Percentiles rank a stretch among this genome's conserved stretches.
These are phyloP conservation scores for Beauveria brongniartii DNA, from an alignment of 2,329 filamentous ascomycete species.

Conservation along the genomic window DNA sequence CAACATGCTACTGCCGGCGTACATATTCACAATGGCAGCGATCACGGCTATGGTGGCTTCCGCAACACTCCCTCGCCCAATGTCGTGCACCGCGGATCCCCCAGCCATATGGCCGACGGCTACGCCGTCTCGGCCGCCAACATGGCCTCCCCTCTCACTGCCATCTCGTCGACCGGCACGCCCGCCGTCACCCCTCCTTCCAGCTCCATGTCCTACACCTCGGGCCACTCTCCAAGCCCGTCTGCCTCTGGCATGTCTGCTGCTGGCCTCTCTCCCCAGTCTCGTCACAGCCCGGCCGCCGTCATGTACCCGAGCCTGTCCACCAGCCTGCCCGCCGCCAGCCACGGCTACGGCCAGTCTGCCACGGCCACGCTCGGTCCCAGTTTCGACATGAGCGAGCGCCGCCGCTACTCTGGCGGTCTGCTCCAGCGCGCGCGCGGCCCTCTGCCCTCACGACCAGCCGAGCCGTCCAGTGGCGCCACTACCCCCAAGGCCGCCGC, in stretches of 20 bases:
- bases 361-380: constrained; percentile 65
- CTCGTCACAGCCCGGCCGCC: constrained; percentile 51
- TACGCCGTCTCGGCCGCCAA: constrained; percentile 43
- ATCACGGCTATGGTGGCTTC: constrained; percentile 53
- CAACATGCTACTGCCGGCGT: constrained; percentile 74
- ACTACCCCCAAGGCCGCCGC: constrained; percentile 35
- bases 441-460: constrained; percentile 26
- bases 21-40: constrained; percentile 57
- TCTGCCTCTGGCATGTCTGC: constrained; percentile 61
- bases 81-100: constrained; percentile 30
- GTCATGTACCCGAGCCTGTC: constrained; percentile 67
- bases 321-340: constrained; percentile 49
- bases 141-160: constrained; percentile 53
- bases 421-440: constrained; percentile 54
- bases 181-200: constrained; percentile 71
- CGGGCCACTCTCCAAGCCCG: constrained; percentile 65
- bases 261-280: constrained; percentile 43
- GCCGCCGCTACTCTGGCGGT: constrained; percentile 57
- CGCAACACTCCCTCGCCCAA: constrained; percentile 50
- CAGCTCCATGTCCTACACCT: constrained; percentile 68
- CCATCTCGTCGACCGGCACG: constrained; percentile 57
- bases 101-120: constrained; percentile 21
- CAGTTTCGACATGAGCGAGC: constrained; percentile 54
- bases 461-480: constrained; percentile 29
- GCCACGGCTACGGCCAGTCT: constrained; percentile 60